Percentiles rank a stretch among this genome's conserved stretches.
phyloP scores from a whole-genome alignment of 352 stramenopile species.

The Phytophthora aleatoria region DNA sequence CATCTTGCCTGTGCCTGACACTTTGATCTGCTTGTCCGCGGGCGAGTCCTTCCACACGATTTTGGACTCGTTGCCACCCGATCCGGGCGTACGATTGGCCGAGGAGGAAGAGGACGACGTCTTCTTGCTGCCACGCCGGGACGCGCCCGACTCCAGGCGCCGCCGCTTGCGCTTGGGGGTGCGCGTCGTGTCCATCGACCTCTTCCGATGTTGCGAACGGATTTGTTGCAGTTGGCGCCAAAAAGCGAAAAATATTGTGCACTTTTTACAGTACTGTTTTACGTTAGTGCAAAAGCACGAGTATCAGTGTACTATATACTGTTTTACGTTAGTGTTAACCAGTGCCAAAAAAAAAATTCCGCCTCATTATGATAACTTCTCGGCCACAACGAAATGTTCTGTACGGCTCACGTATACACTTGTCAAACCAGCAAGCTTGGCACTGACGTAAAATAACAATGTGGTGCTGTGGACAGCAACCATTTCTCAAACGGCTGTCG shows the following conservation, averaged over 20 bases:
- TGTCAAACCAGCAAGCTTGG: too few species aligned
- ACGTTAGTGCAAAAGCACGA: too few species aligned
- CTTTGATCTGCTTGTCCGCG: constrained; percentile 77
- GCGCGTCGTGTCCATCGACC: constrained; percentile 23
- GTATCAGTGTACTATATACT: too few species aligned
- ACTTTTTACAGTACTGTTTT: not conserved
- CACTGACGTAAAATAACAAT: too few species aligned
- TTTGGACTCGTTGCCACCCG: constrained; percentile 33
- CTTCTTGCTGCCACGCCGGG: constrained; percentile 22
- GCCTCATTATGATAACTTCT: not conserved
- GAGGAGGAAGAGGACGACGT: not conserved
- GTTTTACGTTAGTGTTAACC: too few species aligned
- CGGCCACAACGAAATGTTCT: too few species aligned
- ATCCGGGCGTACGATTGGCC: constrained; percentile 20
- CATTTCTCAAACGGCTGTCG: too few species aligned
- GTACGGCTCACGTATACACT: too few species aligned
- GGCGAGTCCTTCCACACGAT: constrained; percentile 87
- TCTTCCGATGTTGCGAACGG: not conserved
- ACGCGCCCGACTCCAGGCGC: constrained; percentile 39
- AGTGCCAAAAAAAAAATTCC: too few species aligned
- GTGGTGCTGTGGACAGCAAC: too few species aligned
- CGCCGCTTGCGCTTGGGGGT: constrained; percentile 57
- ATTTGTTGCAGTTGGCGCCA: constrained; percentile 2
- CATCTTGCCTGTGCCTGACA: constrained; percentile 72
- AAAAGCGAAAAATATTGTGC: not conserved